phyloP scores from a whole-genome alignment of 768 basidiomycete genomes.

The Pulveroboletus sp. region DNA sequence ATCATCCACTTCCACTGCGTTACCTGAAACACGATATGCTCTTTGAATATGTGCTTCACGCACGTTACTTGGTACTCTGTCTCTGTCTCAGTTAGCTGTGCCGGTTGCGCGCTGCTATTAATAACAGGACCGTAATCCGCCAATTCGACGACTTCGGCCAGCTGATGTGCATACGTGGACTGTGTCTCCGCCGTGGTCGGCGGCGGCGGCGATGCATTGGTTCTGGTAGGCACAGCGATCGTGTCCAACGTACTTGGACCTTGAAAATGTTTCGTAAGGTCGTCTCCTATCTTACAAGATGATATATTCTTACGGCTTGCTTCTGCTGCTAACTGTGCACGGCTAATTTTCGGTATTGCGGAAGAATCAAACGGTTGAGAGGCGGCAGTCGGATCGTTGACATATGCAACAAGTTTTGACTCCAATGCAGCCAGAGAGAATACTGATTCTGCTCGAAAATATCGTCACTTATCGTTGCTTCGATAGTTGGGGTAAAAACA shows the following conservation, averaged over 20 bases:
- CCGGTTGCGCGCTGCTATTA: constrained; percentile 75
- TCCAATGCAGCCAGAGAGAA: constrained; percentile 90
- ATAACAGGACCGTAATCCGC: constrained; percentile 79
- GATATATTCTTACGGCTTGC: constrained; percentile 59
- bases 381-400: constrained; percentile 72
- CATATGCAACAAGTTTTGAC: constrained; percentile 87
- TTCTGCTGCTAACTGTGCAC: constrained; percentile 86
- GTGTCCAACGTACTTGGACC: constrained; percentile 86
- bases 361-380: constrained; percentile 78
- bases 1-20: constrained; percentile 15
- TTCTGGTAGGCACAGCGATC: constrained; percentile 66
- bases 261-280: constrained; percentile 26
- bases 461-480: not conserved
- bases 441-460: constrained; percentile 68
- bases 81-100: constrained; percentile 90
- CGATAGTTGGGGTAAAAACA: constrained; percentile 11
- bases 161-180: constrained; percentile 81
- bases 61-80: constrained; percentile 97
- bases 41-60: constrained; percentile 95
- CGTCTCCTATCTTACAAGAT: constrained; percentile 6
- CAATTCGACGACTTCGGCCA: constrained; percentile 83
- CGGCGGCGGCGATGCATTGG: constrained; percentile 57
- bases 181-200: constrained; percentile 85
- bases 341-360: constrained; percentile 89
- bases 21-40: constrained; percentile 96